Evolutionary conservation across 2,329 filamentous ascomycete species (phyloP).

Genomic region (Hirsutella minnesotensis): DNA sequence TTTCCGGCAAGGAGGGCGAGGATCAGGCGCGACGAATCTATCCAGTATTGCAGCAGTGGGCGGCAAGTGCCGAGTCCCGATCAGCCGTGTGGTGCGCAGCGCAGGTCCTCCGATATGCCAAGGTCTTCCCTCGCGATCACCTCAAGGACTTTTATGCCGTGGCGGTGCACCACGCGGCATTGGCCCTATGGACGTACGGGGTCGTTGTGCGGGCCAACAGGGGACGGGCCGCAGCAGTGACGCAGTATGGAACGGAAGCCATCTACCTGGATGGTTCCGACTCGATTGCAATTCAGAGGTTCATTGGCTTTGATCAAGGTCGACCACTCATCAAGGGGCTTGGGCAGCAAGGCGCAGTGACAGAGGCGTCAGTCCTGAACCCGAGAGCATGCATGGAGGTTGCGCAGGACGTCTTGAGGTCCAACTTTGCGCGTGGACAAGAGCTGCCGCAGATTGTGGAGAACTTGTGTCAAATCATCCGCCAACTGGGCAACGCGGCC

Average conservation of each 20-base stretch:
- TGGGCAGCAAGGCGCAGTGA: constrained; percentile 13
- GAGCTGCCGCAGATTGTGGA: constrained; percentile 51
- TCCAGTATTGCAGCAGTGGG: constrained; percentile 47
- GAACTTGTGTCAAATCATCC: constrained; percentile 52
- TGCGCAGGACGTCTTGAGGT: constrained; percentile 41
- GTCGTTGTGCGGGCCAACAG: constrained; percentile 36
- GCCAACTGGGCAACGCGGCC: constrained; percentile 43
- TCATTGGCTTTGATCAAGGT: constrained; percentile 43
- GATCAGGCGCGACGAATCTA: constrained; percentile 51
- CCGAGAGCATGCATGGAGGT: constrained; percentile 47
- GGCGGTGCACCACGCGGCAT: constrained; percentile 54
- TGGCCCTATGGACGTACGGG: constrained; percentile 60
- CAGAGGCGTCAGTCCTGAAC: constrained; percentile 36
- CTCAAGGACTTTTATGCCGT: constrained; percentile 57
- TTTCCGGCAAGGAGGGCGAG: constrained; percentile 55
- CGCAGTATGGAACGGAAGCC: constrained; percentile 22
- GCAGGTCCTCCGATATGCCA: constrained; percentile 51
- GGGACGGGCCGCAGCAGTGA: constrained; percentile 15
- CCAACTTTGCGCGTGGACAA: constrained; percentile 34
- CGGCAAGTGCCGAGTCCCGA: constrained; percentile 39
- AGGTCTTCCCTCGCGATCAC: constrained; percentile 36
- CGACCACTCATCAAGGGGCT: constrained; percentile 34
- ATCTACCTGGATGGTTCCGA: constrained; percentile 47
- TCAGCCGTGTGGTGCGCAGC: constrained; percentile 57
- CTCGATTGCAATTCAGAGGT: constrained; percentile 39